Percentiles rank a stretch among this genome's conserved stretches.
Conservation (phyloP, 805 yeast genomes). For the Starmerella stigmatis region DNA sequence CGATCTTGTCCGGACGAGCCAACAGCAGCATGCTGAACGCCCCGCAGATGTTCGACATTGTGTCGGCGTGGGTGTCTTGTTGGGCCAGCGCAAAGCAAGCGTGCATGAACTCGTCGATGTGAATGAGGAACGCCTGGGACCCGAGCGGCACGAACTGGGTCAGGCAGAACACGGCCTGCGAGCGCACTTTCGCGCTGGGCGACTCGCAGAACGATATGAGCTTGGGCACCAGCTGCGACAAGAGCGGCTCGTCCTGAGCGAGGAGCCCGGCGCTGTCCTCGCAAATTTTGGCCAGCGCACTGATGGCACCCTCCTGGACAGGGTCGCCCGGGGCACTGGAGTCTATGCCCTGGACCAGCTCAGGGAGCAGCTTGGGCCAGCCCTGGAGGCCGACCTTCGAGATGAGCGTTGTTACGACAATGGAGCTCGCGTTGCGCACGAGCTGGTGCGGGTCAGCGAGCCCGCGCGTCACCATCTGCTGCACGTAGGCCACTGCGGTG, state of each 20-base stretch:
- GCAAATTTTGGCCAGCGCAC: slow-evolving; percentile 76
- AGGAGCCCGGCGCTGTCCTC: slow-evolving; percentile 69
- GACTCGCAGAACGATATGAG: slow-evolving; percentile 44
- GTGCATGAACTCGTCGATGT: slow-evolving; percentile 54
- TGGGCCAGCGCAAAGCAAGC: slow-evolving; percentile 59
- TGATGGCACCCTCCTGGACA: slow-evolving; percentile 63
- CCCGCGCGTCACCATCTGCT: slow-evolving; percentile 37
- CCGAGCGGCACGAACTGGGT: slow-evolving; percentile 64
- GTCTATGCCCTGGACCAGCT: slow-evolving; percentile 50
- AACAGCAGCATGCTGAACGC: slow-evolving; percentile 65
- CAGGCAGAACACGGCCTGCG: slow-evolving; percentile 58
- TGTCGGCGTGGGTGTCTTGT: slow-evolving; percentile 44
- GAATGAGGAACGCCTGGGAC: slow-evolving; percentile 52
- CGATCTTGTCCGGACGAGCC: slow-evolving; percentile 65
- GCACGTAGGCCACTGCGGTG: slow-evolving; percentile 38
- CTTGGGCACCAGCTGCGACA: slow-evolving; percentile 45
- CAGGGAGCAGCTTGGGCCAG: slow-evolving; percentile 71
- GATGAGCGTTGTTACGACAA: slow-evolving; percentile 74
- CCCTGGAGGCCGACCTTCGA: slow-evolving; percentile 52
- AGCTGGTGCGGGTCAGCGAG: slow-evolving; percentile 45
- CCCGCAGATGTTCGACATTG: slow-evolving; percentile 64
- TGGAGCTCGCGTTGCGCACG: slow-evolving; percentile 82
- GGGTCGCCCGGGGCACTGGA: slow-evolving; percentile 31
- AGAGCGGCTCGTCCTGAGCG: slow-evolving; percentile 54
- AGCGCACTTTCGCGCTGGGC: slow-evolving; percentile 37